Evolutionary conservation across 2,329 filamentous ascomycete genomes (phyloP).

Genomic region (Rhynchosporium agropyri): DNA sequence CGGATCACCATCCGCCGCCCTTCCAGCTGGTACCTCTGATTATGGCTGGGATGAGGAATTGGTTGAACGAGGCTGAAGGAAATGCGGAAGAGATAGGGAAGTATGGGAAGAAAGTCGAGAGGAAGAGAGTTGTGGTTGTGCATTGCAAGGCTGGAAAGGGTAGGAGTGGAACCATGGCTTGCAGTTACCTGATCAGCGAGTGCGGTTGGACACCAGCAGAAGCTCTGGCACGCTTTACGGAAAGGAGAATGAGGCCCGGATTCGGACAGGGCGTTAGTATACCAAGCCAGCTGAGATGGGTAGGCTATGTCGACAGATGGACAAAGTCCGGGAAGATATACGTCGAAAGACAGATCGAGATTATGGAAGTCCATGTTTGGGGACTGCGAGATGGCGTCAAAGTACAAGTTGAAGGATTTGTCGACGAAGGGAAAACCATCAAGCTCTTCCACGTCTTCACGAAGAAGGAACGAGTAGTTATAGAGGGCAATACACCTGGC

Average conservation of each 20-base stretch:
- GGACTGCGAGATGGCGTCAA: slow-evolving; percentile 86
- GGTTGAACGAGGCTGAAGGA: slow-evolving; percentile 61
- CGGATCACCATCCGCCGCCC: slow-evolving; percentile 94
- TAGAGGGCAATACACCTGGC: slow-evolving; percentile 59
- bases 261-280: slow-evolving; percentile 93
- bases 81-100: slow-evolving; percentile 35
- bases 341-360: slow-evolving; percentile 78
- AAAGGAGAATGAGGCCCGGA: slow-evolving; percentile 82
- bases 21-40: slow-evolving; percentile 88
- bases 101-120: slow-evolving; percentile 32
- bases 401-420: slow-evolving; percentile 80
- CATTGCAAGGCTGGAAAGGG: slow-evolving; percentile 99
- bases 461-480: slow-evolving; percentile 69
- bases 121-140: slow-evolving; percentile 75
- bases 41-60: slow-evolving; percentile 90
- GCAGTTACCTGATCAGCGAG: slow-evolving; percentile 87
- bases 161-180: slow-evolving; percentile 83
- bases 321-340: slow-evolving; percentile 74
- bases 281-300: slow-evolving; percentile 85
- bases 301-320: slow-evolving; percentile 90
- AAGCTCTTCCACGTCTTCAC: slow-evolving; percentile 80
- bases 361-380: slow-evolving; percentile 89
- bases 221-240: slow-evolving; percentile 71
- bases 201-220: slow-evolving; percentile 70
- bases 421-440: slow-evolving; percentile 87